Conservation (phyloP, 495 filamentous ascomycete species). For the Daldinia childiae region DNA sequence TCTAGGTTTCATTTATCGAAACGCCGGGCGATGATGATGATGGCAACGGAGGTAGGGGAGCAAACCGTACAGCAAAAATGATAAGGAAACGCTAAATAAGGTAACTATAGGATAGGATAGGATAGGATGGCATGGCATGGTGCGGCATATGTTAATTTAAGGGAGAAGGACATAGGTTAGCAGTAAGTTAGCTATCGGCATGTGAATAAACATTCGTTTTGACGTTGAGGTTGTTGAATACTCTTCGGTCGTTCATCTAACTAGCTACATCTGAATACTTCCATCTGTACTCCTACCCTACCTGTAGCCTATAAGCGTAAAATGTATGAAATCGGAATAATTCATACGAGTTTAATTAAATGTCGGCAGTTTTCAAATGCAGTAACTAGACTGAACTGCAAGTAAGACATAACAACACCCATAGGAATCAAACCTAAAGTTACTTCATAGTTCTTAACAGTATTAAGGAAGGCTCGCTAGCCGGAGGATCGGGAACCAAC, state of each 20-base stretch:
- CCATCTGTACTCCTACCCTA: too few relatives aligned
- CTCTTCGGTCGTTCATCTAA: too few relatives aligned
- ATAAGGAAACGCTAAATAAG: background rate
- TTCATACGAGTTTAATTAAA: too few relatives aligned
- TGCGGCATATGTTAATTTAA: background rate
- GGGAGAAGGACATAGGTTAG: background rate
- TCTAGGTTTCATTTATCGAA: background rate
- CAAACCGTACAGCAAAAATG: too few relatives aligned
- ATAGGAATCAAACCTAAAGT: background rate
- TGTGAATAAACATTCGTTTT: constrained; percentile 1
- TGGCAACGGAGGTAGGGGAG: background rate
- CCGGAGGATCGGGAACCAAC: background rate
- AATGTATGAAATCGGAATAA: too few relatives aligned
- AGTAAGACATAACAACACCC: background rate
- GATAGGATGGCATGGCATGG: background rate
- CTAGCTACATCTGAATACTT: too few relatives aligned
- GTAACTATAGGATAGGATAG: background rate
- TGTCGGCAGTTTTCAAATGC: too few relatives aligned
- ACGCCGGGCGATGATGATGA: constrained; percentile 16
- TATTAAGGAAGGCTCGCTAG: too few relatives aligned
- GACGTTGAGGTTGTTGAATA: background rate
- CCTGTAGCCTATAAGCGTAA: too few relatives aligned
- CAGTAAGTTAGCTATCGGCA: background rate
- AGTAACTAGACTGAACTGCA: background rate
- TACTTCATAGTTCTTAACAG: too few relatives aligned